Percentiles rank a stretch among this genome's conserved stretches.
These are phyloP conservation scores for Calonectria hawksworthii DNA, from an alignment of 2,329 filamentous ascomycete genomes.

Conservation along the genomic window DNA sequence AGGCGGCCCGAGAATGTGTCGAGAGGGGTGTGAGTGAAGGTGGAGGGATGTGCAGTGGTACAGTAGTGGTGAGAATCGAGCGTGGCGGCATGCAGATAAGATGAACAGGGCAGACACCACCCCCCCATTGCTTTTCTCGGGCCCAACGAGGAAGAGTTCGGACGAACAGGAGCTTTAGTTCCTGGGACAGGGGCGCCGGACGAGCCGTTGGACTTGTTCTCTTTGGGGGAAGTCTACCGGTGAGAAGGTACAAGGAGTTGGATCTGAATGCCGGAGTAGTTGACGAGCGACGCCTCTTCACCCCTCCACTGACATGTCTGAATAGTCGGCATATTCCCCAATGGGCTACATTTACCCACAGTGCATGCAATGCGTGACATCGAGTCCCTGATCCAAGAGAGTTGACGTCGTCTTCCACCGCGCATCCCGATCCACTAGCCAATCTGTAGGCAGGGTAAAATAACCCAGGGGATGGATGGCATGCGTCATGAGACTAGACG, in stretches of 20 bases:
- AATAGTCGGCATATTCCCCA: constrained; percentile 7
- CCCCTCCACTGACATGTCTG: background rate
- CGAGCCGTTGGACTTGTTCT: constrained; percentile 25
- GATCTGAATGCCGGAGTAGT: background rate
- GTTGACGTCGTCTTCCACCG: background rate
- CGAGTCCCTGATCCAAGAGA: background rate
- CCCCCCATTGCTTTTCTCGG: constrained; percentile 32
- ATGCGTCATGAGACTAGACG: constrained; percentile 25
- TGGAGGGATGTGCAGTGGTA: constrained; percentile 31
- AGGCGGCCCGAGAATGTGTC: constrained; percentile 25
- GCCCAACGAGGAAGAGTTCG: constrained; percentile 29
- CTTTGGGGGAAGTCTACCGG: constrained; percentile 21
- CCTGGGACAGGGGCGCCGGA: constrained; percentile 32
- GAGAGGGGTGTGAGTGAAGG: constrained; percentile 16
- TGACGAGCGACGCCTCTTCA: background rate
- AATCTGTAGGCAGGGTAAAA: background rate
- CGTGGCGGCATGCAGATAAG: constrained; percentile 30
- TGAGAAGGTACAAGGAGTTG: background rate
- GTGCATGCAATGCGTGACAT: constrained; percentile 6
- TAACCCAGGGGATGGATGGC: constrained; percentile 13
- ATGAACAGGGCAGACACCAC: constrained; percentile 37
- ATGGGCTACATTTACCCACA: constrained; percentile 1
- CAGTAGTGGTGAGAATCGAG: constrained; percentile 17
- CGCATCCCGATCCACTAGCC: constrained; percentile 17
- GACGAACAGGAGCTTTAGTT: constrained; percentile 40